Evolutionary conservation across 2,329 filamentous ascomycete genomes (phyloP).

Genomic region (Metarhizium sp.): DNA sequence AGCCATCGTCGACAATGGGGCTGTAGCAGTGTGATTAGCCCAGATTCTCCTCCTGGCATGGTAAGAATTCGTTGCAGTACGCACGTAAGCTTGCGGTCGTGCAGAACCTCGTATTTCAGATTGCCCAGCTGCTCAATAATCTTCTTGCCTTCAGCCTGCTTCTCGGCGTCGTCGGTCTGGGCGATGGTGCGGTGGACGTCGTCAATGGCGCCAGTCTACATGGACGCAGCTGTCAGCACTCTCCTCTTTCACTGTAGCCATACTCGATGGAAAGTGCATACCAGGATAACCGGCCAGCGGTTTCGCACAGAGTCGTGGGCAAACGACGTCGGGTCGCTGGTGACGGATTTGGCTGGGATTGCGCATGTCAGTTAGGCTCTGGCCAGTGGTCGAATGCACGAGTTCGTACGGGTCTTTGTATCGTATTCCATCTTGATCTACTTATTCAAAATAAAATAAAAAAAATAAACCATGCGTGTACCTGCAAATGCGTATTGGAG

Average conservation of each 20-base stretch:
- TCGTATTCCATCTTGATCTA: constrained; percentile 57
- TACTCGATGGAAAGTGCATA: constrained; percentile 30
- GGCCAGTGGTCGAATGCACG: constrained; percentile 3
- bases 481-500: not conserved
- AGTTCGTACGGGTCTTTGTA: constrained; percentile 58
- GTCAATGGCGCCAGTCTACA: constrained; percentile 81
- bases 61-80: constrained; percentile 13
- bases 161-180: constrained; percentile 49
- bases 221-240: not conserved
- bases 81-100: constrained; percentile 71
- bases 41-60: not conserved
- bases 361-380: constrained; percentile 3
- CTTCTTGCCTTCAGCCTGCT: constrained; percentile 71
- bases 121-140: constrained; percentile 71
- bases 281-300: constrained; percentile 89
- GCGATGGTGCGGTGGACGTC: constrained; percentile 78
- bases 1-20: constrained; percentile 67
- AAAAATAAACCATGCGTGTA: not conserved
- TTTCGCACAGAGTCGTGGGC: constrained; percentile 76
- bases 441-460: not conserved
- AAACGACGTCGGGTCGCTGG: constrained; percentile 77
- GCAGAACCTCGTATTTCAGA: constrained; percentile 92
- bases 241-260: not conserved
- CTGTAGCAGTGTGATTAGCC: constrained; percentile 28
- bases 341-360: constrained; percentile 62